Evolutionary conservation across 2,329 filamentous ascomycete genomes (phyloP).

Genomic region (Coniochaeta sp.): DNA sequence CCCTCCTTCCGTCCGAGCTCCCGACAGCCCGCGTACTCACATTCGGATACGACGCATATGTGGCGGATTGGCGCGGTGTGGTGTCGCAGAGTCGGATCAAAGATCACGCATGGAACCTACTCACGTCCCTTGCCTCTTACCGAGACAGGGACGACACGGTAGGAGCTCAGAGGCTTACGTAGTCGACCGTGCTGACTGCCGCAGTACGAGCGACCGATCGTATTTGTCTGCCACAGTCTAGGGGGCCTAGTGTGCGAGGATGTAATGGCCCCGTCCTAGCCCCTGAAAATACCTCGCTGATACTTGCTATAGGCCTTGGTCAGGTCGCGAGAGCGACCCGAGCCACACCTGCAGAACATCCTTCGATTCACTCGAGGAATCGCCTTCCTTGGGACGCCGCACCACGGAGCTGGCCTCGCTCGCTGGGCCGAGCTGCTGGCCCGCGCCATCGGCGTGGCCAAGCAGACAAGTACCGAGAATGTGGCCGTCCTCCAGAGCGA

Average conservation of each 20-base stretch:
- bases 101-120: conserved; percentile 21
- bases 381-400: conserved; percentile 29
- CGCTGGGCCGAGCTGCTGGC: conserved; percentile 21
- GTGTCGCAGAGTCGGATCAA: conserved; percentile 19
- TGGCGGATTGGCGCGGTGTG: conserved; percentile 16
- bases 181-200: not conserved
- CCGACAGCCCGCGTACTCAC: conserved; percentile 21
- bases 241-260: conserved; percentile 18
- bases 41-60: conserved; percentile 25
- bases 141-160: too few species aligned
- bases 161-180: not conserved
- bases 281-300: conserved; percentile 1
- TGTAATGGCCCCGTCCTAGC: conserved; percentile 7
- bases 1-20: conserved; percentile 19
- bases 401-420: conserved; percentile 22
- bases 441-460: conserved; percentile 16
- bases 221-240: conserved; percentile 20
- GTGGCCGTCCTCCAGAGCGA: too few species aligned
- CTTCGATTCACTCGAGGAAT: conserved; percentile 20
- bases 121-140: conserved; percentile 17
- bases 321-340: conserved; percentile 13
- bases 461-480: too few species aligned
- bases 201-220: conserved; percentile 14
- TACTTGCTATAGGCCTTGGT: conserved; percentile 11
- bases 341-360: conserved; percentile 16